Evolutionary conservation across 2,329 filamentous ascomycete genomes (phyloP).

Genomic region (Colletotrichum brevisporum): DNA sequence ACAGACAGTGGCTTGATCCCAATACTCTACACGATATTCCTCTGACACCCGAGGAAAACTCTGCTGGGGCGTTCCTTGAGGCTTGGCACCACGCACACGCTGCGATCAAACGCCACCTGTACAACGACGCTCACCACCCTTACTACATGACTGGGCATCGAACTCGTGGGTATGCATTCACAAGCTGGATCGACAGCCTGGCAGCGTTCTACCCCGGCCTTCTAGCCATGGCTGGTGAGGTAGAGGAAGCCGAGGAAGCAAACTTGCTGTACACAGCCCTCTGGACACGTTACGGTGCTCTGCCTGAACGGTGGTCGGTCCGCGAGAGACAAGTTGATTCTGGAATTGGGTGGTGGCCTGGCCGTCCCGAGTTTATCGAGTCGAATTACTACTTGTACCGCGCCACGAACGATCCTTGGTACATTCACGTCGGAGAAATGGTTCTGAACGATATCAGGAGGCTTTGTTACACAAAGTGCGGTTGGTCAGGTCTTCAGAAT

Average conservation of each 20-base stretch:
- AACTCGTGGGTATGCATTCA: constrained; percentile 87
- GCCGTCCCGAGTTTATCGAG: constrained; percentile 96
- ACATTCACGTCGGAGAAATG: constrained; percentile 97
- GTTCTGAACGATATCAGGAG: constrained; percentile 88
- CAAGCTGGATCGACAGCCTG: constrained; percentile 96
- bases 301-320: constrained; percentile 95
- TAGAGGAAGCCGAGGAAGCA: constrained; percentile 91
- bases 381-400: constrained; percentile 97
- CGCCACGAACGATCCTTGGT: constrained; percentile 95
- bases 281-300: constrained; percentile 94
- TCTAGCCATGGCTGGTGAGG: constrained; percentile 85
- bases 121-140: constrained; percentile 87
- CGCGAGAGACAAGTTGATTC: constrained; percentile 86
- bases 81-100: constrained; percentile 90
- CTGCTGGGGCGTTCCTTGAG: constrained; percentile 82
- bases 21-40: constrained; percentile 71
- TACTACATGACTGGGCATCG: constrained; percentile 95
- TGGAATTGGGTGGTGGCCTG: constrained; percentile 93
- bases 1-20: constrained; percentile 69
- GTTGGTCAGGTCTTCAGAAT: constrained; percentile 92
- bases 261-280: constrained; percentile 93
- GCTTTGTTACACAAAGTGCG: constrained; percentile 90
- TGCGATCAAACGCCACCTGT: constrained; percentile 92
- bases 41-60: constrained; percentile 75
- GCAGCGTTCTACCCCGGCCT: constrained; percentile 96